phyloP scores from a whole-genome alignment of 306 rosid genomes.

The Trifolium fragiferum region DNA sequence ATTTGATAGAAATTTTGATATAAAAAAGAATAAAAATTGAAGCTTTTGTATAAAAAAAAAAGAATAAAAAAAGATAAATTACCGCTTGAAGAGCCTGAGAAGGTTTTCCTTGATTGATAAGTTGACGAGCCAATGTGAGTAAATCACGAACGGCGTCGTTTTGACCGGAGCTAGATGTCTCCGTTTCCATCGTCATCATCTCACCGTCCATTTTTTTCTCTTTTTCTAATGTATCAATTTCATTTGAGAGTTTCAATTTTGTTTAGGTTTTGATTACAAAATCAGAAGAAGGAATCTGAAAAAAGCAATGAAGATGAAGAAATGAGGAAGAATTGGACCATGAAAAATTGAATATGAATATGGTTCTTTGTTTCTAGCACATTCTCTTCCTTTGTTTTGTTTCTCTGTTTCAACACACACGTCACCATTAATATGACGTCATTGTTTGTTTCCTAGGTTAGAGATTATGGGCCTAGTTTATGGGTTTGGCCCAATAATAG shows the following conservation, averaged over 20 bases:
- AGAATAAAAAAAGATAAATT: neutral
- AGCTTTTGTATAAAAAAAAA: neutral
- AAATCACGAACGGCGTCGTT: slow-evolving; percentile 56
- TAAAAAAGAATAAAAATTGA: neutral
- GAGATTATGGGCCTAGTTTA: neutral
- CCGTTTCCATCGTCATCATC: slow-evolving; percentile 50
- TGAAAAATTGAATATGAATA: neutral
- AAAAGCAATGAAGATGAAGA: neutral
- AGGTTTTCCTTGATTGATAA: slow-evolving; percentile 84
- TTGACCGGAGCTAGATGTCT: slow-evolving; percentile 37
- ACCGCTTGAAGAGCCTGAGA: slow-evolving; percentile 95
- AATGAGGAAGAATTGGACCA: neutral
- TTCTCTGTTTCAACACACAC: neutral
- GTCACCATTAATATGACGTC: neutral
- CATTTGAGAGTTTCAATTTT: neutral
- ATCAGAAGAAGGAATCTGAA: neutral
- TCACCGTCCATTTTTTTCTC: slow-evolving; percentile 40
- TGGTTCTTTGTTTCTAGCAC: slow-evolving; percentile 22
- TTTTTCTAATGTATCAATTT: neutral
- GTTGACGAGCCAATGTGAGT: slow-evolving; percentile 81
- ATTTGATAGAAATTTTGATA: neutral
- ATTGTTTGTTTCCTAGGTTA: neutral
- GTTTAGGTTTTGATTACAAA: neutral
- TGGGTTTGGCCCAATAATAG: neutral
- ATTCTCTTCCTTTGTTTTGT: slow-evolving; percentile 3